Conservation (phyloP, 1,284 basidiomycete genomes). For the Ganoderma meredithae region DNA sequence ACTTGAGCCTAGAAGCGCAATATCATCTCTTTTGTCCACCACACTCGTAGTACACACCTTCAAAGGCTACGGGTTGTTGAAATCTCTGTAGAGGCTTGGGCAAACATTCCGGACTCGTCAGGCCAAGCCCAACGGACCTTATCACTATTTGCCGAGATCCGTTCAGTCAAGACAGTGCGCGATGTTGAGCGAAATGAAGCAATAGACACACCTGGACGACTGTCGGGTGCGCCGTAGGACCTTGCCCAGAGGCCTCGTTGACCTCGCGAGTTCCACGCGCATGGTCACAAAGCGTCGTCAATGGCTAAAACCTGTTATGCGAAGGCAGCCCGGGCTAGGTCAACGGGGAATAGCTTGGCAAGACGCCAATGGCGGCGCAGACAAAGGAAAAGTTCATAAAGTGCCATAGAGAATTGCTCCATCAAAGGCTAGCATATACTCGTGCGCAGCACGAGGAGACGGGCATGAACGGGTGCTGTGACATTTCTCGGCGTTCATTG, state of each 20-base stretch:
- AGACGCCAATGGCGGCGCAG: neutral
- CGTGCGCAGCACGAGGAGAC: slow-evolving; percentile 4
- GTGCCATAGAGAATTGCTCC: neutral
- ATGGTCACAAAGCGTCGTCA: slow-evolving; percentile 17
- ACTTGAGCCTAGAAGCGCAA: neutral
- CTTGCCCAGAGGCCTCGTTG: slow-evolving; percentile 15
- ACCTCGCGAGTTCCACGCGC: slow-evolving; percentile 28
- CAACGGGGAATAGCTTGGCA: slow-evolving; percentile 3
- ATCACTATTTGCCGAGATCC: neutral
- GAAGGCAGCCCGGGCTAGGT: neutral
- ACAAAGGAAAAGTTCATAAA: slow-evolving; percentile 3
- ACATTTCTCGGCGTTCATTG: slow-evolving; percentile 16
- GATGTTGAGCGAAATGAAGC: neutral
- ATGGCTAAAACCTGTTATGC: slow-evolving; percentile 4
- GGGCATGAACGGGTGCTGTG: slow-evolving; percentile 4
- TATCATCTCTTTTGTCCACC: neutral
- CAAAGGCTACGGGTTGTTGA: neutral
- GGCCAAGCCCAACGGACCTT: neutral
- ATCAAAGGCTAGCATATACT: slow-evolving; percentile 5
- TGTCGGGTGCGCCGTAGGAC: slow-evolving; percentile 16
- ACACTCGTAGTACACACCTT: neutral
- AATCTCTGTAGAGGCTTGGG: neutral
- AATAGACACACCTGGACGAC: neutral
- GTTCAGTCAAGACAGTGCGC: neutral
- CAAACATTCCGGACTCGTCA: neutral